phyloP scores from a whole-genome alignment of 192 early-diverging fungal genomes.

The Endogone sp. region DNA sequence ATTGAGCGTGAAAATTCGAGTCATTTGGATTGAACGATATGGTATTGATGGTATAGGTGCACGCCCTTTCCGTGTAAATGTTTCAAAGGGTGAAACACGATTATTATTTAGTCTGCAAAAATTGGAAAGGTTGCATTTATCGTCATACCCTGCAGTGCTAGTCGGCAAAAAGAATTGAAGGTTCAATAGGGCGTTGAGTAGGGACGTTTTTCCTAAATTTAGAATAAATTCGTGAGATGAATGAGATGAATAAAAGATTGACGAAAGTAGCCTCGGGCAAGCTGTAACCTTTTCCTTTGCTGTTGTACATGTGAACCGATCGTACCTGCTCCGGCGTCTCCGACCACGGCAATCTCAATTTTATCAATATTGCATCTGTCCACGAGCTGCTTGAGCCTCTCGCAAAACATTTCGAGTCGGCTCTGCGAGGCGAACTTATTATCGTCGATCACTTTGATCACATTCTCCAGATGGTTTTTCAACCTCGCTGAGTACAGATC shows the following conservation, averaged over 20 bases:
- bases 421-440: neutral
- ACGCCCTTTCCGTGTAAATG: no score
- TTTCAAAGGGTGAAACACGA: no score
- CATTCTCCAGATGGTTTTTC: neutral
- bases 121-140: no score
- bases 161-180: neutral
- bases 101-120: no score
- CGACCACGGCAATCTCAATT: neutral
- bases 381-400: neutral
- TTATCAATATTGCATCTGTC: neutral
- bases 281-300: no score
- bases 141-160: neutral
- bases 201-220: neutral
- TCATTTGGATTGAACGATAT: neutral
- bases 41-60: neutral
- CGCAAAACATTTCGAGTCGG: neutral
- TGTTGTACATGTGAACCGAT: neutral
- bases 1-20: neutral
- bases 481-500: neutral
- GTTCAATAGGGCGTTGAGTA: neutral
- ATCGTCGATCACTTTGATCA: neutral
- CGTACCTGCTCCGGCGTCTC: neutral
- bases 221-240: neutral
- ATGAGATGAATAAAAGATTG: no score
- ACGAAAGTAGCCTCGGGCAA: no score